Percentiles rank a stretch among this genome's conserved stretches.
Conservation (phyloP, 495 filamentous ascomycete species). For the Xylaria flabelliformis region DNA sequence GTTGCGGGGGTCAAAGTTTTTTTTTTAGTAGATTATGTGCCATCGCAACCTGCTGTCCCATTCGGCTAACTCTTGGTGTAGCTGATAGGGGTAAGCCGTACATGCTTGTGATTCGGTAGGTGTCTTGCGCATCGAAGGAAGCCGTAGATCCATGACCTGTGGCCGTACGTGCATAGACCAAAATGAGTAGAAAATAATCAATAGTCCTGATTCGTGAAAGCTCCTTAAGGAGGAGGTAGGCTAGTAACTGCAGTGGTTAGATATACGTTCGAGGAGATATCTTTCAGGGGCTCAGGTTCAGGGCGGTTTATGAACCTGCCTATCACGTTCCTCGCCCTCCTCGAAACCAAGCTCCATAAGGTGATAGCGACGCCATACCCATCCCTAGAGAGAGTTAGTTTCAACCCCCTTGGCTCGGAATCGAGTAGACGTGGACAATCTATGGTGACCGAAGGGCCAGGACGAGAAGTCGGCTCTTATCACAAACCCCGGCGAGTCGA, state of each 20-base stretch:
- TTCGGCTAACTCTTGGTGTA: background rate
- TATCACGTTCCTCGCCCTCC: background rate
- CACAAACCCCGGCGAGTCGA: background rate
- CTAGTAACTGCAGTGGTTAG: background rate
- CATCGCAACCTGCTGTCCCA: background rate
- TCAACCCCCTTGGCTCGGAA: background rate
- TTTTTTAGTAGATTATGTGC: background rate
- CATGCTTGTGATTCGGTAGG: background rate
- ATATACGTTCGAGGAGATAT: background rate
- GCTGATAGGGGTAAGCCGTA: background rate
- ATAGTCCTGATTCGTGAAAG: no score
- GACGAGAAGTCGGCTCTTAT: background rate
- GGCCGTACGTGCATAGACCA: background rate
- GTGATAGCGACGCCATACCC: background rate
- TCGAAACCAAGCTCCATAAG: background rate
- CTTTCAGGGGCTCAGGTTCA: background rate
- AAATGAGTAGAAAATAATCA: background rate
- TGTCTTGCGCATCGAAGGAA: background rate
- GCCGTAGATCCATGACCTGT: background rate
- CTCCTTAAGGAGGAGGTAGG: background rate
- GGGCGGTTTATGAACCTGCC: background rate
- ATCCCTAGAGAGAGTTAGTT: background rate
- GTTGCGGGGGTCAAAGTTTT: background rate
- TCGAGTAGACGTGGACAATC: background rate
- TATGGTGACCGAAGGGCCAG: background rate